Percentiles rank a stretch among this genome's conserved stretches.
Conservation (phyloP, 768 basidiomycete genomes). For the button mushroom (Agaricus bisporus) region DNA sequence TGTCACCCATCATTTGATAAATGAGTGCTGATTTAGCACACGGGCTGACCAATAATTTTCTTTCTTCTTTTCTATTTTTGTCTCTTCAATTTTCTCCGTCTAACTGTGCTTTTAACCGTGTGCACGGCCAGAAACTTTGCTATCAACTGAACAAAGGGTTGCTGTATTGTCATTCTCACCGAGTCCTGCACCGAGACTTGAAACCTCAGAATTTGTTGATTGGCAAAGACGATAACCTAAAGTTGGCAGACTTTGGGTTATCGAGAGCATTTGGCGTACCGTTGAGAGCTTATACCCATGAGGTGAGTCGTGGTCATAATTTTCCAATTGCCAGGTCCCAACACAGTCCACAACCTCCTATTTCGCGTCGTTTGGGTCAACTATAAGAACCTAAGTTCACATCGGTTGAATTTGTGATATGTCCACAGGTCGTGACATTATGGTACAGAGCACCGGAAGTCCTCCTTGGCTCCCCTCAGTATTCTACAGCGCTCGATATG, state of each 20-base stretch:
- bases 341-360: not conserved
- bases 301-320: slow-evolving; percentile 42
- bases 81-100: not conserved
- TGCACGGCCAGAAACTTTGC: slow-evolving; percentile 77
- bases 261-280: slow-evolving; percentile 98
- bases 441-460: slow-evolving; percentile 99
- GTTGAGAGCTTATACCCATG: slow-evolving; percentile 98
- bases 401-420: not conserved
- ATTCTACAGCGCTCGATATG: slow-evolving; percentile 98
- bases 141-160: slow-evolving; percentile 89
- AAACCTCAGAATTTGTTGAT: slow-evolving; percentile 97
- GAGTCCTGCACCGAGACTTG: slow-evolving; percentile 94
- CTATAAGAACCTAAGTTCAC: not conserved
- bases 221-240: slow-evolving; percentile 83
- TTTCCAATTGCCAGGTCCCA: not conserved
- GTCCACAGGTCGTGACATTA: slow-evolving; percentile 87
- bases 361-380: not conserved
- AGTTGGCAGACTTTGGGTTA: slow-evolving; percentile 94
- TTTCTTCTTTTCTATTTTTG: not conserved
- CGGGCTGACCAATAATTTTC: not conserved
- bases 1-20: slow-evolving; percentile 20
- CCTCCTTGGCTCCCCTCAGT: slow-evolving; percentile 90
- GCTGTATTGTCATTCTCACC: slow-evolving; percentile 90
- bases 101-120: slow-evolving; percentile 3
- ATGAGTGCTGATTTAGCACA: slow-evolving; percentile 3